Conservation (phyloP, 2,329 filamentous ascomycete genomes). For the Ascochyta lentis region DNA sequence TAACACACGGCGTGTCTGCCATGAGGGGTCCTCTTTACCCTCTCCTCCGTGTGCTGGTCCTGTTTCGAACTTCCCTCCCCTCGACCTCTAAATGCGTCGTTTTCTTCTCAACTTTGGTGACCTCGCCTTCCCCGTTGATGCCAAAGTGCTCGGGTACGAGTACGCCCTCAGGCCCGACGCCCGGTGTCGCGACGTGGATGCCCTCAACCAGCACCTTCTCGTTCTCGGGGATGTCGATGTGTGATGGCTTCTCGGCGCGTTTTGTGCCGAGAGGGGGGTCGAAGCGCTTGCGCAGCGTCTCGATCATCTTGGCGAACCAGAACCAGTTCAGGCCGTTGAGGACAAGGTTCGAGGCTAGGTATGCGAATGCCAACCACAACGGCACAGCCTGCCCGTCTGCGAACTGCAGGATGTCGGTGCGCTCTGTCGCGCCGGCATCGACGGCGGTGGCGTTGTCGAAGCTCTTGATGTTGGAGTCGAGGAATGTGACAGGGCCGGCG, state of each 20-base stretch:
- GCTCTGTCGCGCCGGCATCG: conserved; percentile 29
- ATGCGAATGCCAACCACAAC: conserved; percentile 71
- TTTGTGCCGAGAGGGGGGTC: conserved; percentile 61
- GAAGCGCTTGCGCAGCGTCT: conserved; percentile 78
- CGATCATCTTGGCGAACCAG: conserved; percentile 89
- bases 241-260: conserved; percentile 24
- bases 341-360: conserved; percentile 72
- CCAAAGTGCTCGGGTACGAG: conserved; percentile 32
- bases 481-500: conserved; percentile 27
- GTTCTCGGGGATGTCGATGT: conserved; percentile 26
- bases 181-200: conserved; percentile 40
- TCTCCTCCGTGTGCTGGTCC: conserved; percentile 25
- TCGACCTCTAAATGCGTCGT: conserved; percentile 37
- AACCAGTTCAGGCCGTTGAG: conserved; percentile 81
- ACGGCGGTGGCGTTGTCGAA: conserved; percentile 31
- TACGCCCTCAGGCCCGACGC: conserved; percentile 19
- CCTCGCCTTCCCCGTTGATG: conserved; percentile 11
- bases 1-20: too few species aligned
- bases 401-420: conserved; percentile 58
- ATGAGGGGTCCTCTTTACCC: conserved; percentile 3
- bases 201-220: conserved; percentile 45
- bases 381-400: conserved; percentile 60
- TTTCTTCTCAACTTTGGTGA: conserved; percentile 32
- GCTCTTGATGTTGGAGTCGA: conserved; percentile 40
- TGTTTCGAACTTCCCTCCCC: conserved; percentile 35